Base-by-base conservation (phyloP, 495 filamentous ascomycete genomes). In the Xylaria curta region DNA sequence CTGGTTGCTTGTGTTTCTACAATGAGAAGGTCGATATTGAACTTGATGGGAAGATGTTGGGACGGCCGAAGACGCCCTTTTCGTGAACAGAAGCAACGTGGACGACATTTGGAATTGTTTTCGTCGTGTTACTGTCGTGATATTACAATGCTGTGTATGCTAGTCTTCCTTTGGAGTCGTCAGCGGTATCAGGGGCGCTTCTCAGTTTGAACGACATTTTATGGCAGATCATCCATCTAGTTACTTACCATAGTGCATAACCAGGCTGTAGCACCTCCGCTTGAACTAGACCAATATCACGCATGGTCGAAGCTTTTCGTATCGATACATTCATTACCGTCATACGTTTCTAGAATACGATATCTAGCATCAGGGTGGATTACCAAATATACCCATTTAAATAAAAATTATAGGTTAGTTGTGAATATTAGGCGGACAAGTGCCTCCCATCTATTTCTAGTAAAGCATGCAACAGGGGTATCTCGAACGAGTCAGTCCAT, bases 1-100 rank as follows among this genome's bases (percentile, higher is more conserved):
- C 76, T 40, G 87, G 87, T 2, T 65, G 79, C 54, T 17, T 89
- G 53, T 87, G 85, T 68, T 89, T 89, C 69, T 91, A 89, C 70
- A 89, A 90, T 72, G 88, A 89, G 75, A 88, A 87, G 76, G 86
- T 90, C 0, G 86, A 90, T 68, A 80, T 89, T 38, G 82, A 77
- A 60, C 74, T 91, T 62, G 87, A 90, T 79, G 89, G 87, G 15
- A 46, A 71, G 47, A 44, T 60, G 64, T 33, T 72, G 51, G 61
- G 28, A 13, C 44, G 44, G 36, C 69, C 69, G 19, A 66, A 66
- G 61, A 59, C 69, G 26, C 24, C 8, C 1, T 72, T 66, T 51
- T 60, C 63, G 28, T 49, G 46, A 49, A 19, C 6, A 1, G 5
- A 7, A 9, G 46, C 49, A 53, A 24, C 21, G 3, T 24, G 49